phyloP scores from a whole-genome alignment of 148 eudicot genomes.

The Rhododendron molle region DNA sequence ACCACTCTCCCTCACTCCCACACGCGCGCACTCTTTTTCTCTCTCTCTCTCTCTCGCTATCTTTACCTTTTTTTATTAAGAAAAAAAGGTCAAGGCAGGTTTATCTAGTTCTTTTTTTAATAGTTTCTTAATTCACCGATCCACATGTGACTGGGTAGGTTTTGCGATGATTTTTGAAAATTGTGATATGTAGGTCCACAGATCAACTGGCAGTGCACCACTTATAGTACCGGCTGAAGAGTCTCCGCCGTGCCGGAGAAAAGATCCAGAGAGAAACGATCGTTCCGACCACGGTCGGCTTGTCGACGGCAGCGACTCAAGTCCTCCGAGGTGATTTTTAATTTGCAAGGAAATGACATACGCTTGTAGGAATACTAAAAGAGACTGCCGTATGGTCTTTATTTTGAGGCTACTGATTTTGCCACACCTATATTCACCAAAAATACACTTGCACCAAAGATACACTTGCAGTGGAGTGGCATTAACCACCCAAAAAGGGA shows the following conservation, averaged over 20 bases:
- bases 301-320: slow-evolving; percentile 23
- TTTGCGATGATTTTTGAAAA: not conserved
- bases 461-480: too few species aligned
- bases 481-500: too few species aligned
- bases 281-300: slow-evolving; percentile 13
- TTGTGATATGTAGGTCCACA: slow-evolving; percentile 29
- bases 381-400: not conserved
- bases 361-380: not conserved
- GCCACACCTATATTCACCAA: too few species aligned
- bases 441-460: too few species aligned
- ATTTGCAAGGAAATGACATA: not conserved
- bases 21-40: too few species aligned
- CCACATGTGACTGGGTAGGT: not conserved
- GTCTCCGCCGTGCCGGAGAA: slow-evolving; percentile 15
- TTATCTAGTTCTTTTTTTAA: not conserved
- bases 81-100: not conserved
- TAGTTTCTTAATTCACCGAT: slow-evolving; percentile 8
- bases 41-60: not conserved
- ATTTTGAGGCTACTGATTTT: too few species aligned
- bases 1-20: not conserved
- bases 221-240: slow-evolving; percentile 32
- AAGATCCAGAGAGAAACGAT: slow-evolving; percentile 27
- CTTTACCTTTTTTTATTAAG: not conserved
- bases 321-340: slow-evolving; percentile 24
- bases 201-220: slow-evolving; percentile 22